Conservation (phyloP, 495 filamentous ascomycete genomes). For the Pyrenula aspistea region DNA sequence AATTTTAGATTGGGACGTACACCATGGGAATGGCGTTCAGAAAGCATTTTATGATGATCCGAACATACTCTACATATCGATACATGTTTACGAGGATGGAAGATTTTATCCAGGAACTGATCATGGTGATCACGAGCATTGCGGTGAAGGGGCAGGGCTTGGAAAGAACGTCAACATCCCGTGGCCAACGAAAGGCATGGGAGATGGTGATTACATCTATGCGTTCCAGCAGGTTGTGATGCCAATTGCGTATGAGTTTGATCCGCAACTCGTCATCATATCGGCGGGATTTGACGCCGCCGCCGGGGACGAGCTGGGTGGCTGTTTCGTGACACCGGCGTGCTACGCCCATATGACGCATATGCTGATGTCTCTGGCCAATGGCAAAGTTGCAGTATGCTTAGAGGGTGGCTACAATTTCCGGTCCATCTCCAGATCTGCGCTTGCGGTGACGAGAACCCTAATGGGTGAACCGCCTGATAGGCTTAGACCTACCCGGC, state of each 20-base stretch:
- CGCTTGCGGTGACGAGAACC: slow-evolving; percentile 79
- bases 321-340: slow-evolving; percentile 77
- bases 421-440: slow-evolving; percentile 79
- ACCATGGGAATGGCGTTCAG: slow-evolving; percentile 80
- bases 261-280: slow-evolving; percentile 88
- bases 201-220: slow-evolving; percentile 90
- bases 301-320: slow-evolving; percentile 80
- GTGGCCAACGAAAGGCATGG: slow-evolving; percentile 87
- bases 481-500: slow-evolving; percentile 37
- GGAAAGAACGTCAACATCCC: slow-evolving; percentile 93
- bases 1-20: slow-evolving; percentile 87
- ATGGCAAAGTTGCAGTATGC: slow-evolving; percentile 83
- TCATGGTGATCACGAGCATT: slow-evolving; percentile 65
- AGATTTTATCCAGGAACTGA: slow-evolving; percentile 74
- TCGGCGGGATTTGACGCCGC: slow-evolving; percentile 96
- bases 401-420: slow-evolving; percentile 96
- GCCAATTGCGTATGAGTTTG: slow-evolving; percentile 86
- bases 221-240: slow-evolving; percentile 97
- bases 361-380: slow-evolving; percentile 93
- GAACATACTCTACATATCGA: slow-evolving; percentile 88
- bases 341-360: slow-evolving; percentile 99
- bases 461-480: slow-evolving; percentile 92
- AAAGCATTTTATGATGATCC: slow-evolving; percentile 91
- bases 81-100: slow-evolving; percentile 79
- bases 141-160: slow-evolving; percentile 58